These are phyloP conservation scores for Leccinum olivaceopallidum DNA, from an alignment of 768 basidiomycete species.

Conservation along the genomic window DNA sequence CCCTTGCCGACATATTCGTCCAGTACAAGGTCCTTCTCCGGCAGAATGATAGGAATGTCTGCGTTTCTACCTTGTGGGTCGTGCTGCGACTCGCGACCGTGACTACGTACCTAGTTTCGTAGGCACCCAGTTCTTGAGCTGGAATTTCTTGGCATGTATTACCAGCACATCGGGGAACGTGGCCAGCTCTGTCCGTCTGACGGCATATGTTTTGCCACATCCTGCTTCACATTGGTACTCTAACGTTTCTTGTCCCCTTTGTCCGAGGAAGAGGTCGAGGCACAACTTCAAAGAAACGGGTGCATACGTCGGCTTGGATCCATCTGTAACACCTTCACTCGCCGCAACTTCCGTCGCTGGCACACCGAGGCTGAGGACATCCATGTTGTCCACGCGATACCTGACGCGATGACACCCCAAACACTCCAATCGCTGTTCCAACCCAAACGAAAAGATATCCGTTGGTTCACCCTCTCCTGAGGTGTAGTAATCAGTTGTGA, in stretches of 20 bases:
- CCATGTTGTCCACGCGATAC: conserved; percentile 75
- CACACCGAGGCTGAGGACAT: conserved; percentile 79
- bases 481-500: not conserved
- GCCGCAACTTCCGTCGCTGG: conserved; percentile 49
- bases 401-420: conserved; percentile 74
- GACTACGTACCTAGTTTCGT: conserved; percentile 75
- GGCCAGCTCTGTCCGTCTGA: conserved; percentile 72
- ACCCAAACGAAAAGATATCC: conserved; percentile 71
- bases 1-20: conserved; percentile 69
- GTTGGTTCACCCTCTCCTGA: conserved; percentile 58
- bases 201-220: conserved; percentile 61
- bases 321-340: conserved; percentile 6
- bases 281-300: conserved; percentile 63
- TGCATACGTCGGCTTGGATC: conserved; percentile 56
- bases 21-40: conserved; percentile 60
- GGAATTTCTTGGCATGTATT: conserved; percentile 91
- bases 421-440: conserved; percentile 90
- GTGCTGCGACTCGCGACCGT: not conserved
- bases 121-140: conserved; percentile 96
- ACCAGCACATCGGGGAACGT: conserved; percentile 89
- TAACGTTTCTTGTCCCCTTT: conserved; percentile 57
- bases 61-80: conserved; percentile 2
- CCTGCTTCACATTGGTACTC: conserved; percentile 86
- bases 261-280: conserved; percentile 48
- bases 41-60: conserved; percentile 87